These are phyloP conservation scores for Aspergillus baeticus DNA, from an alignment of 495 filamentous ascomycete genomes.

Conservation along the genomic window DNA sequence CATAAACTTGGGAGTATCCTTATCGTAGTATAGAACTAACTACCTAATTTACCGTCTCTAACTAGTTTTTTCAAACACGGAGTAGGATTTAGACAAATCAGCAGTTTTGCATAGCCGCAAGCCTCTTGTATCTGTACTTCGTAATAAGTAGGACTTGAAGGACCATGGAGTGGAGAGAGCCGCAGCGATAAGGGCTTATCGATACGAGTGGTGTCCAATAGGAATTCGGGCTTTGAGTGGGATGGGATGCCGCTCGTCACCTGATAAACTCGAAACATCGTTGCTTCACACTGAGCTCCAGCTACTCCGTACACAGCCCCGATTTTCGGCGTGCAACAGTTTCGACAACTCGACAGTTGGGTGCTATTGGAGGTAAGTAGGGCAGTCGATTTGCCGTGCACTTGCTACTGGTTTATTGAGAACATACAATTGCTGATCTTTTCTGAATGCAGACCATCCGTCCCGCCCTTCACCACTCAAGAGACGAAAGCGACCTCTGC, in stretches of 20 bases:
- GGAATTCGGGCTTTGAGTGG: neutral
- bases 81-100: no score
- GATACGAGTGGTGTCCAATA: conserved; percentile 12
- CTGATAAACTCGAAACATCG: conserved; percentile 12
- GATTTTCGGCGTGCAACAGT: neutral
- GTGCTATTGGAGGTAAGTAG: neutral
- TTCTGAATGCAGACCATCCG: conserved; percentile 5
- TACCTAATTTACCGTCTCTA: no score
- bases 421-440: conserved; percentile 22
- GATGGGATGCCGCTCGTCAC: conserved; percentile 16
- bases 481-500: neutral
- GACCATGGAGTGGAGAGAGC: neutral
- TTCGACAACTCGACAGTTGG: neutral
- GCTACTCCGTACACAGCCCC: neutral
- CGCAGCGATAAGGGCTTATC: conserved; percentile 11
- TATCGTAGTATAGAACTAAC: no score
- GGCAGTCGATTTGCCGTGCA: neutral
- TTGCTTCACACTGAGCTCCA: neutral
- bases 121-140: neutral
- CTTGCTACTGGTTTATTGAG: neutral
- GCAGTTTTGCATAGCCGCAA: no score
- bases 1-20: no score
- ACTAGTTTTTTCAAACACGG: no score
- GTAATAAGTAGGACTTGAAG: neutral
- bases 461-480: conserved; percentile 9